Percentiles rank a stretch among this genome's conserved stretches.
Conservation (phyloP, 352 stramenopile genomes). For the Phytophthora fragariae region DNA sequence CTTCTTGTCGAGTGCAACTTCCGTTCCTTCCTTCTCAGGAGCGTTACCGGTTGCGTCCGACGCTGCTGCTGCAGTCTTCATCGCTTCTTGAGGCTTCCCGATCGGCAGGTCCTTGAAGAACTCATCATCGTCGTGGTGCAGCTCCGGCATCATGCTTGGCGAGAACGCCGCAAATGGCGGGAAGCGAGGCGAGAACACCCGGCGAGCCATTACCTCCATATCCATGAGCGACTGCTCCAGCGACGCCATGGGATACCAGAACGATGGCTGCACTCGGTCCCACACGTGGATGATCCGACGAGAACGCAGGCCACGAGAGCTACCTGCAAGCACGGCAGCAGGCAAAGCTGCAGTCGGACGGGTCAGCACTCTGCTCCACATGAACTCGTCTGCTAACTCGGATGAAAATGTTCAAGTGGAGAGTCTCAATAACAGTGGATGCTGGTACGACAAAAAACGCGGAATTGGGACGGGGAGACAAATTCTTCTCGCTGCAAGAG, state of each 20-base stretch:
- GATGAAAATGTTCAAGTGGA: conserved; percentile 26
- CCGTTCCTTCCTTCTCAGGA: conserved; percentile 23
- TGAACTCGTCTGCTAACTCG: conserved; percentile 2
- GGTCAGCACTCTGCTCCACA: conserved; percentile 21
- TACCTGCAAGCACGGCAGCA: not conserved
- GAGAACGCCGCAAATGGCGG: conserved; percentile 41
- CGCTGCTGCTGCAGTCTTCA: conserved; percentile 18
- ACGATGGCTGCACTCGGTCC: conserved; percentile 55
- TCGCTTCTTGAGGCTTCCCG: conserved; percentile 29
- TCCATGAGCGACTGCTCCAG: conserved; percentile 81
- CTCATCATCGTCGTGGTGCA: conserved; percentile 49
- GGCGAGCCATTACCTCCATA: conserved; percentile 45
- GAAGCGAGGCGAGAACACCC: conserved; percentile 41
- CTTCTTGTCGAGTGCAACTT: conserved; percentile 25
- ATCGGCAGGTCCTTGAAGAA: conserved; percentile 61
- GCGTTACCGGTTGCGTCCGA: conserved; percentile 2
- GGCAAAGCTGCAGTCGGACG: conserved; percentile 1
- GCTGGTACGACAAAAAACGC: conserved; percentile 5
- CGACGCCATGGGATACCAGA: conserved; percentile 59
- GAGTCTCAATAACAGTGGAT: not conserved
- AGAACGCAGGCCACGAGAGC: conserved; percentile 30
- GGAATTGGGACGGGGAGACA: conserved; percentile 8
- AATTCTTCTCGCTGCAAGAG: too few species aligned
- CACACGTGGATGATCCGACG: conserved; percentile 41
- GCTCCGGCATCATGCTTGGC: conserved; percentile 25